Conservation (phyloP, 169 alveolate species). For the Cryptosporidium xiaoi region DNA sequence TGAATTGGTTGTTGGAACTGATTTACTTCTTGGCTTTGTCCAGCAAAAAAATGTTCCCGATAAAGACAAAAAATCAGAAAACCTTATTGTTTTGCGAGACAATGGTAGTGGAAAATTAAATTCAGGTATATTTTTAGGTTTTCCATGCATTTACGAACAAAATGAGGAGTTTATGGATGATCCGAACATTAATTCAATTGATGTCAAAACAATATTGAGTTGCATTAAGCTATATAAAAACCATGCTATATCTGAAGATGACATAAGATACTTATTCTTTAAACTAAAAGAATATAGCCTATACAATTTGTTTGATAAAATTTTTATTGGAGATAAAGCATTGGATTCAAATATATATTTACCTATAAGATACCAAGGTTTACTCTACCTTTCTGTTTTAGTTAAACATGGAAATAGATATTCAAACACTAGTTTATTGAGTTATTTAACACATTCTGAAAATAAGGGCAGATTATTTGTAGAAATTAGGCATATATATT, state of each 20-base stretch:
- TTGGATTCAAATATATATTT: constrained; percentile 14
- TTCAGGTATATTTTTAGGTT: constrained; percentile 34
- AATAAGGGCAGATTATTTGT: not conserved
- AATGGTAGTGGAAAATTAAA: not conserved
- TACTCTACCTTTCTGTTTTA: constrained; percentile 20
- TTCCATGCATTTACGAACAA: constrained; percentile 27
- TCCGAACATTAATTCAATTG: not conserved
- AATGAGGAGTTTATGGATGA: not conserved
- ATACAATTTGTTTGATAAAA: not conserved
- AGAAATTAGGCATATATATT: constrained; percentile 37
- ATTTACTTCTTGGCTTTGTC: constrained; percentile 17
- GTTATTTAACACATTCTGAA: not conserved
- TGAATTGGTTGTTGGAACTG: constrained; percentile 39
- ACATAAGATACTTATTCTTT: constrained; percentile 51
- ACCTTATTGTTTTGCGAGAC: not conserved
- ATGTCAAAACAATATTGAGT: not conserved
- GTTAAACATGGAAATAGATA: constrained; percentile 27
- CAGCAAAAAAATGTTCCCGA: not conserved
- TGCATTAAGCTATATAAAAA: constrained; percentile 2
- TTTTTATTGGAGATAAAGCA: not conserved
- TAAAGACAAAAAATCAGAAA: not conserved
- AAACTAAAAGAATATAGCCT: constrained; percentile 25
- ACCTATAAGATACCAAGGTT: constrained; percentile 9
- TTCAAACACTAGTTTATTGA: not conserved
- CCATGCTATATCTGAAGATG: constrained; percentile 22